Evolutionary conservation across 805 yeast species (phyloP).

Genomic region (Lachancea fermentati): DNA sequence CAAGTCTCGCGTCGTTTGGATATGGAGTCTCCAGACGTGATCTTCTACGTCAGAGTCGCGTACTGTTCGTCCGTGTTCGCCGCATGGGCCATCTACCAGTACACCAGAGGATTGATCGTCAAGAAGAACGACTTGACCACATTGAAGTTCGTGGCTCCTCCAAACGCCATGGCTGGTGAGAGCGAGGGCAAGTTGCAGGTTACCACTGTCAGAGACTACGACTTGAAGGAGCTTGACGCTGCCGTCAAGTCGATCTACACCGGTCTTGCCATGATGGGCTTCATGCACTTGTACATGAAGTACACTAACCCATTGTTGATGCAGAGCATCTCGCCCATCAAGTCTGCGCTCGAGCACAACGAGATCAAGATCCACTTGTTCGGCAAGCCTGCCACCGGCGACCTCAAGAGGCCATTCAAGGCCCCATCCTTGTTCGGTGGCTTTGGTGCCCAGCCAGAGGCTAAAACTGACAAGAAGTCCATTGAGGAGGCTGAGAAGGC

Average conservation of each 20-base stretch:
- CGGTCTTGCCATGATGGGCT: conserved; percentile 92
- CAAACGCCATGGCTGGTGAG: conserved; percentile 72
- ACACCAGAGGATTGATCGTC: conserved; percentile 53
- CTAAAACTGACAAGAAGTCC: conserved; percentile 81
- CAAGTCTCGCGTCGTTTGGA: conserved; percentile 85
- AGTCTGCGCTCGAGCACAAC: conserved; percentile 84
- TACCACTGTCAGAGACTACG: conserved; percentile 93
- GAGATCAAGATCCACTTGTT: conserved; percentile 87
- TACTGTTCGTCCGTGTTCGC: conserved; percentile 62
- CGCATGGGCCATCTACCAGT: conserved; percentile 61
- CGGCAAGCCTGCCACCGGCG: conserved; percentile 78
- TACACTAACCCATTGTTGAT: conserved; percentile 94
- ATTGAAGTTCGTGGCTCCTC: conserved; percentile 82
- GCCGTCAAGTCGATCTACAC: conserved; percentile 81
- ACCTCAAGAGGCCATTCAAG: conserved; percentile 94
- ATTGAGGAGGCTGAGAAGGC: conserved; percentile 78
- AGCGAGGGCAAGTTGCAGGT: conserved; percentile 64
- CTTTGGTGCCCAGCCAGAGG: conserved; percentile 38
- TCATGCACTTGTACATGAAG: conserved; percentile 97
- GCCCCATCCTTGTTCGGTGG: conserved; percentile 73
- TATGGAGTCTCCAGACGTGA: conserved; percentile 73
- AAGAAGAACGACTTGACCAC: conserved; percentile 87
- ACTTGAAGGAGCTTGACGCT: conserved; percentile 74
- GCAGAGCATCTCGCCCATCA: conserved; percentile 88
- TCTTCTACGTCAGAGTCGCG: conserved; percentile 68